Percentiles rank a stretch among this genome's conserved stretches.
phyloP scores from a whole-genome alignment of 2,329 filamentous ascomycete genomes.

The Paecilomyces sp. region DNA sequence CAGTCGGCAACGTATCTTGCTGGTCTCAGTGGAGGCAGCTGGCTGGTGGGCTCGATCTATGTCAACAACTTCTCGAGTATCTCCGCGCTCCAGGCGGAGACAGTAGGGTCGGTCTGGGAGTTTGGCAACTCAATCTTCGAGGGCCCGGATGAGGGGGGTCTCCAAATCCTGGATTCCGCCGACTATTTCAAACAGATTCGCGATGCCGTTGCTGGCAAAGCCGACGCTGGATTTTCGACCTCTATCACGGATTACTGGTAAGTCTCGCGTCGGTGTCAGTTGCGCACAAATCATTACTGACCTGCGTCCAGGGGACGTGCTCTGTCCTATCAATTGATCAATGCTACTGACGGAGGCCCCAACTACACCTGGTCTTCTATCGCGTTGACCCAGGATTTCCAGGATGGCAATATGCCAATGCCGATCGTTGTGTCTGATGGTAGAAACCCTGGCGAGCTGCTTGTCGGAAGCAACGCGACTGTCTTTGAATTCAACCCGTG shows the following conservation, averaged over 20 bases:
- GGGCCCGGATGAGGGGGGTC: conserved; percentile 43
- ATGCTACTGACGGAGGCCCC: conserved; percentile 65
- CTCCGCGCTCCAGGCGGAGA: conserved; percentile 44
- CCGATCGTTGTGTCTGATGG: conserved; percentile 67
- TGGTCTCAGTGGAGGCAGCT: conserved; percentile 74
- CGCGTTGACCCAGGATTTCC: conserved; percentile 55
- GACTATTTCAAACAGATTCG: conserved; percentile 58
- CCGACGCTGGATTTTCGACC: conserved; percentile 56
- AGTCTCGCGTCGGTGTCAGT: background rate
- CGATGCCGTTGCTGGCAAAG: conserved; percentile 54
- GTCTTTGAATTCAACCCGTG: conserved; percentile 73
- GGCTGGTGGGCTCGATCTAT: conserved; percentile 76
- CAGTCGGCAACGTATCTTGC: conserved; percentile 76
- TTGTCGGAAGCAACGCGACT: conserved; percentile 65
- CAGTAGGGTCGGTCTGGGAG: conserved; percentile 50
- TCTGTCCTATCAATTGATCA: conserved; percentile 78
- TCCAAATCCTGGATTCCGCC: conserved; percentile 40
- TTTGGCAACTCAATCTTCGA: conserved; percentile 56
- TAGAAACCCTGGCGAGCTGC: conserved; percentile 52
- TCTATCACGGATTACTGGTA: conserved; percentile 82
- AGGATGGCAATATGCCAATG: conserved; percentile 58
- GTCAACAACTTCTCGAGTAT: conserved; percentile 71
- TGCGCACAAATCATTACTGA: background rate
- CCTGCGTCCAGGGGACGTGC: conserved; percentile 54
- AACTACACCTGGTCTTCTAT: conserved; percentile 79